Percentiles rank a stretch among this genome's conserved stretches.
Conservation (phyloP, 768 basidiomycete genomes). For the Termitomyces heimii region DNA sequence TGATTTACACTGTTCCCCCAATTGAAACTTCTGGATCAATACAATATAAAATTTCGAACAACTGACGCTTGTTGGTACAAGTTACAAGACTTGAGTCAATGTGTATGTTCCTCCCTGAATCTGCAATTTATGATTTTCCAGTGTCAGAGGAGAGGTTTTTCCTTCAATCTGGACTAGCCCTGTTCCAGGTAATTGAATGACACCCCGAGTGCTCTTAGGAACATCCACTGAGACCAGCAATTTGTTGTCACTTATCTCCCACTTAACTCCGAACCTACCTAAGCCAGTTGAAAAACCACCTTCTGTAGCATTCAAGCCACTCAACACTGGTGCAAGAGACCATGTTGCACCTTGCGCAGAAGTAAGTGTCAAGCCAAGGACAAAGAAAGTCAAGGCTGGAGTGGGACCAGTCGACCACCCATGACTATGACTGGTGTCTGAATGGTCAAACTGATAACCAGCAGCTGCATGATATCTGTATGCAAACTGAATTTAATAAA, state of each 20-base stretch:
- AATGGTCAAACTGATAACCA: constrained; percentile 40
- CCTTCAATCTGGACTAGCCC: constrained; percentile 17
- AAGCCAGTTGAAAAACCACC: constrained; percentile 41
- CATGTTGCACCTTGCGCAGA: constrained; percentile 35
- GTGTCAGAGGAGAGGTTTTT: background rate
- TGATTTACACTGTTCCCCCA: too few species aligned
- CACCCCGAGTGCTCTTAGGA: constrained; percentile 21
- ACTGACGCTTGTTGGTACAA: background rate
- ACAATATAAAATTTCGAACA: background rate
- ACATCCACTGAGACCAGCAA: constrained; percentile 19
- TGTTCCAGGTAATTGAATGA: constrained; percentile 21
- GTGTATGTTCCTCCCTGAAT: constrained; percentile 12
- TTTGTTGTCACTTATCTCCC: constrained; percentile 18
- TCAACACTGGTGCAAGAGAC: constrained; percentile 35
- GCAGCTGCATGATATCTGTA: constrained; percentile 35
- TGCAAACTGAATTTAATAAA: background rate
- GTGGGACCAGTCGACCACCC: constrained; percentile 47
- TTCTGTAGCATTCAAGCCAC: constrained; percentile 33
- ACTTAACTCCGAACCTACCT: constrained; percentile 39
- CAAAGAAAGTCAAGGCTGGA: constrained; percentile 39
- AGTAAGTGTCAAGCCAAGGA: constrained; percentile 37
- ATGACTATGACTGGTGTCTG: constrained; percentile 42
- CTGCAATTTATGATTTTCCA: background rate
- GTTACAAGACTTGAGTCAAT: constrained; percentile 2
- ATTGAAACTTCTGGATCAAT: background rate